phyloP scores from a whole-genome alignment of 2,329 filamentous ascomycete species.

The Laburnicola sp. region DNA sequence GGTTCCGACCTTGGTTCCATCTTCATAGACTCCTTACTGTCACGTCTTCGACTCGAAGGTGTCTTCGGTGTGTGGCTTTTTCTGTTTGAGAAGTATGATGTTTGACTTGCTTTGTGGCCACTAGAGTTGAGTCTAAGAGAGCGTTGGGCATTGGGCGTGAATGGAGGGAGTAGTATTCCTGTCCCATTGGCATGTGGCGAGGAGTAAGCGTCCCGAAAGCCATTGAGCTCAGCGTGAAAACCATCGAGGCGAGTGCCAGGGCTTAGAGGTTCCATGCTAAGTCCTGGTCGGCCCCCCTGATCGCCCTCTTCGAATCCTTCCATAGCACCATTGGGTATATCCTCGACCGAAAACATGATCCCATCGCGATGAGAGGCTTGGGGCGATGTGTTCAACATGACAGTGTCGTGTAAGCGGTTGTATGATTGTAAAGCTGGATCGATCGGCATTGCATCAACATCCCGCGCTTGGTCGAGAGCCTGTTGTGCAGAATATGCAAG shows the following conservation, averaged over 20 bases:
- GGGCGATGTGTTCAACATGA: constrained; percentile 17
- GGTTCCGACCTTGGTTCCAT: constrained; percentile 21
- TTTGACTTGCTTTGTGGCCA: constrained; percentile 27
- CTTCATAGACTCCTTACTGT: constrained; percentile 35
- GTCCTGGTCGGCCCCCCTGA: constrained; percentile 19
- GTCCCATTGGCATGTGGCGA: constrained; percentile 12
- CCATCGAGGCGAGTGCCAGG: constrained; percentile 22
- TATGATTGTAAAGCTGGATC: constrained; percentile 35
- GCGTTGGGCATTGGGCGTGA: constrained; percentile 15
- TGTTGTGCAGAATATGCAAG: constrained; percentile 38
- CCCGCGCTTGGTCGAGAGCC: constrained; percentile 23
- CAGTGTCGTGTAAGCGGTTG: constrained; percentile 20
- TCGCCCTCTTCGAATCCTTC: constrained; percentile 18
- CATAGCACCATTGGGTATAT: constrained; percentile 24
- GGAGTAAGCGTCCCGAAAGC: constrained; percentile 12
- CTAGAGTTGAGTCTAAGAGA: constrained; percentile 13
- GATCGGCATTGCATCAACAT: constrained; percentile 33
- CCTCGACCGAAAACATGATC: constrained; percentile 42
- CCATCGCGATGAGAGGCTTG: constrained; percentile 28
- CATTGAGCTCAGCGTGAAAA: constrained; percentile 1
- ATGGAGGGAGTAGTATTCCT: constrained; percentile 10
- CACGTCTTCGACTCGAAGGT: constrained; percentile 23
- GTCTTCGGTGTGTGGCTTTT: constrained; percentile 38
- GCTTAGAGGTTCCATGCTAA: constrained; percentile 33
- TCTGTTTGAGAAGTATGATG: constrained; percentile 21